Percentiles rank a stretch among this genome's conserved stretches.
Evolutionary conservation across 2,329 filamentous ascomycete species (phyloP).

Genomic region (Metarhizium rileyi): DNA sequence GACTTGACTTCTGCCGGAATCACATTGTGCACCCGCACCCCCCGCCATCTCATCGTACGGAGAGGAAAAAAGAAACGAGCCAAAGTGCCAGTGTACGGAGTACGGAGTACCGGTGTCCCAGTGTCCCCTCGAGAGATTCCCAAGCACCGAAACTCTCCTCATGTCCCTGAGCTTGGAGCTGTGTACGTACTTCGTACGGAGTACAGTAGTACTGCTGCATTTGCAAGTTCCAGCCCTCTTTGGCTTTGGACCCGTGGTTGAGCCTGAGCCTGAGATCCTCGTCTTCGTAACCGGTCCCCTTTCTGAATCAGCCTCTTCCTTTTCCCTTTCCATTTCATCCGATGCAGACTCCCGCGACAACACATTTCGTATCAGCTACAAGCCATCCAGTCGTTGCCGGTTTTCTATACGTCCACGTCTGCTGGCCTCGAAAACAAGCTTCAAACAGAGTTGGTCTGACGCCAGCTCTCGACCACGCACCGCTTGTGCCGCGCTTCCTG

Average conservation of each 20-base stretch:
- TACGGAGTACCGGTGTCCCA: not conserved
- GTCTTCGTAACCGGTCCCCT: slow-evolving; percentile 1
- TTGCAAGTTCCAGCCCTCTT: no score
- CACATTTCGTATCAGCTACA: slow-evolving; percentile 3
- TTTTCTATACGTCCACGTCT: not conserved
- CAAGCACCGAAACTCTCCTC: not conserved
- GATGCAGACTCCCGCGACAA: slow-evolving; percentile 8
- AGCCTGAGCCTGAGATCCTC: not conserved
- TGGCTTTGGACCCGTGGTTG: not conserved
- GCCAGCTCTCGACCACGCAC: slow-evolving; percentile 4
- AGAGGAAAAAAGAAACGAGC: slow-evolving; percentile 10
- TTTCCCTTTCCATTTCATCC: not conserved
- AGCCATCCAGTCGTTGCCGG: not conserved
- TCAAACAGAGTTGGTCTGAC: slow-evolving; percentile 4
- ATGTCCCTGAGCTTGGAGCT: slow-evolving; percentile 2
- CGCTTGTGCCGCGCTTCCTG: not conserved
- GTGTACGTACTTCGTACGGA: not conserved
- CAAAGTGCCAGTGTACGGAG: not conserved
- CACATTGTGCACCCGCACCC: slow-evolving; percentile 2
- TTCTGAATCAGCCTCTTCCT: not conserved
- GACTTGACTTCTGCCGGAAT: not conserved
- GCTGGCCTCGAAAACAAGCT: not conserved
- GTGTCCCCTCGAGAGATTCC: slow-evolving; percentile 1
- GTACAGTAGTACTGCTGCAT: no score
- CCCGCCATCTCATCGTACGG: slow-evolving; percentile 6